These are phyloP conservation scores for Orychophragmus violaceus DNA, from an alignment of 345 rosid species.

Conservation along the genomic window DNA sequence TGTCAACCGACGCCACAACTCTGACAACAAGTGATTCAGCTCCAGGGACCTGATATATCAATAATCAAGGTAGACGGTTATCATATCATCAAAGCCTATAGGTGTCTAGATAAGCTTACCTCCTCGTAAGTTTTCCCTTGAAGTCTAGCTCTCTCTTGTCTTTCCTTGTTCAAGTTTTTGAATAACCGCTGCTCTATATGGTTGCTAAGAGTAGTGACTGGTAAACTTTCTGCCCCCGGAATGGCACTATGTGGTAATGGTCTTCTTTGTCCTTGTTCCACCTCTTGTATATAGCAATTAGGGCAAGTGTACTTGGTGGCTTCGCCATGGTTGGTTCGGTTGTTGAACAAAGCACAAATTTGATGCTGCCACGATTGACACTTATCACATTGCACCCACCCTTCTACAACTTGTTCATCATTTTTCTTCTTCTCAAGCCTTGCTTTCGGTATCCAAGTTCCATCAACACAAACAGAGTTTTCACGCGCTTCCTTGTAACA, in stretches of 20 bases:
- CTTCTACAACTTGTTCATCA: slow-evolving; percentile 83
- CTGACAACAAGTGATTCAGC: slow-evolving; percentile 84
- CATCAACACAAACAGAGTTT: slow-evolving; percentile 54
- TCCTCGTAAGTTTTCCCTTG: slow-evolving; percentile 72
- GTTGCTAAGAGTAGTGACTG: slow-evolving; percentile 75
- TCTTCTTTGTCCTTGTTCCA: slow-evolving; percentile 75
- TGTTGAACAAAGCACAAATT: slow-evolving; percentile 85
- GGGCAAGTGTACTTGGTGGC: slow-evolving; percentile 88
- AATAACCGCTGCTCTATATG: slow-evolving; percentile 79
- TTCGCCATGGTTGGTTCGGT: slow-evolving; percentile 86
- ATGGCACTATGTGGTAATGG: slow-evolving; percentile 82
- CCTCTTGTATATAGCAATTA: slow-evolving; percentile 73
- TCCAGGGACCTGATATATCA: slow-evolving; percentile 62
- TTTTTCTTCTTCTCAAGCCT: slow-evolving; percentile 89
- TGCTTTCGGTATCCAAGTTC: slow-evolving; percentile 48
- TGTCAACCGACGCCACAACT: slow-evolving; percentile 94
- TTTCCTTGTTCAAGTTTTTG: slow-evolving; percentile 62
- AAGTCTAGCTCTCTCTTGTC: slow-evolving; percentile 66
- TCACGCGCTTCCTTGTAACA: slow-evolving; percentile 81
- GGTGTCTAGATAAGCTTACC: too few species aligned
- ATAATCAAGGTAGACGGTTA: background rate
- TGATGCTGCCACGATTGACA: slow-evolving; percentile 98
- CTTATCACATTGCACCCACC: slow-evolving; percentile 99
- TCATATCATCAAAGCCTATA: too few species aligned
- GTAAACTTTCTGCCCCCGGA: slow-evolving; percentile 84